Base-by-base conservation (phyloP, 2,329 filamentous ascomycete genomes). In the Hypoxylon sp. region DNA sequence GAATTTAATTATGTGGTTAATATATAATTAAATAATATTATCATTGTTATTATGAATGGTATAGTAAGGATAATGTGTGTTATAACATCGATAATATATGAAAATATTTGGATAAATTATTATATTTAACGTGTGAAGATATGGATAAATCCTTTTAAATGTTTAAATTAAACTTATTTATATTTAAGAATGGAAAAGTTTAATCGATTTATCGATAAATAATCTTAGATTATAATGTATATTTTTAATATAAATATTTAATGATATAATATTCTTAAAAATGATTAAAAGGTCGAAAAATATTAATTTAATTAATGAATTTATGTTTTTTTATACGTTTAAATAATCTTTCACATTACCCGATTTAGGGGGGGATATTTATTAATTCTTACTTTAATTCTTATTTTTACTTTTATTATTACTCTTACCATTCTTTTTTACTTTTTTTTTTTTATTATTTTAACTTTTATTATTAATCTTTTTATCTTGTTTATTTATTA, bases 201-300 rank as follows among this genome's bases (percentile, higher is more conserved):
- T 40, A n/a, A n/a, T 40, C n/a, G n/a, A n/a, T 14, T 40, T 40
- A 40, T 40, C n/a, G n/a, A 40, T n/a, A n/a, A 40, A 40, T 5
- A 40, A 4, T n/a, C 13, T n/a, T 40, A 40, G n/a, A 6, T 14
- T 10, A n/a, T 40, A 35, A 10, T 35, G 11, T 35, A 35, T 35
- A 35, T 35, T 10, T 11, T 35, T 35, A 7, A 4, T 35, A 40
- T 40, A 40, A 40, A 40, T 40, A 40, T 40, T 40, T 11, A 40
- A 40, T 40, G n/a, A 40, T n/a, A 40, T 40, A 40, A 40, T n/a
- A 40, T 40, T 40, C n/a, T 40, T 40, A 40, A 40, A n/a, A n/a
- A 40, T n/a, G 6, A 10, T 40, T 40, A 40, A 40, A 40, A 4
- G 35, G 3, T 40, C n/a, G n/a, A 40, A 40, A n/a, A 40, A 40